phyloP scores from a whole-genome alignment of 1,284 basidiomycete species.

The Xerocomus amazonicus region DNA sequence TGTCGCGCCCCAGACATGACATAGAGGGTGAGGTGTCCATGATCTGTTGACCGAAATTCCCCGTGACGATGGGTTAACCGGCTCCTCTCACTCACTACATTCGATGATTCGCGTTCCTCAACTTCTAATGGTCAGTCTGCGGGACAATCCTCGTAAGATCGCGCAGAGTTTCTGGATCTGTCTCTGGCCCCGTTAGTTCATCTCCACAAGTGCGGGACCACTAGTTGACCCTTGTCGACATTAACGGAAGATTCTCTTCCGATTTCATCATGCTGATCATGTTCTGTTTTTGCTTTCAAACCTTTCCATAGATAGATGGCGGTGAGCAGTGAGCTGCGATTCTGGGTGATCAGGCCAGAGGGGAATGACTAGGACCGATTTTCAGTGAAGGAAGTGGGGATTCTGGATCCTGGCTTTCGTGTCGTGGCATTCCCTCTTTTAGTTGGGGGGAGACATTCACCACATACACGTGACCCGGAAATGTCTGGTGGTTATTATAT shows the following conservation, averaged over 20 bases:
- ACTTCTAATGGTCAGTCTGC: constrained; percentile 13
- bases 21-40: background rate
- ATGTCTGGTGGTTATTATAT: too few relatives aligned
- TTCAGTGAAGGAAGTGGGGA: too few relatives aligned
- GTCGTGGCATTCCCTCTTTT: too few relatives aligned
- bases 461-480: too few relatives aligned
- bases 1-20: constrained; percentile 3
- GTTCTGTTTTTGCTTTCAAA: constrained; percentile 11
- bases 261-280: constrained; percentile 16
- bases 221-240: constrained; percentile 7
- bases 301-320: constrained; percentile 40
- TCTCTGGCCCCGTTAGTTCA: constrained; percentile 45
- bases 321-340: constrained; percentile 47
- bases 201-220: constrained; percentile 35
- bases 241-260: too few relatives aligned
- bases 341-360: constrained; percentile 35
- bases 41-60: constrained; percentile 3
- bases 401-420: too few relatives aligned
- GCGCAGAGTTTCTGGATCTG: constrained; percentile 39
- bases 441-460: too few relatives aligned
- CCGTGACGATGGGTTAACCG: constrained; percentile 1
- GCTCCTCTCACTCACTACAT: background rate
- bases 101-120: background rate
- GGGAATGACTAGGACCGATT: constrained; percentile 47
- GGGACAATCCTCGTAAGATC: constrained; percentile 55